Percentiles rank a stretch among this genome's conserved stretches.
Conservation (phyloP, 352 stramenopile species). For the Globisporangium splendens region DNA sequence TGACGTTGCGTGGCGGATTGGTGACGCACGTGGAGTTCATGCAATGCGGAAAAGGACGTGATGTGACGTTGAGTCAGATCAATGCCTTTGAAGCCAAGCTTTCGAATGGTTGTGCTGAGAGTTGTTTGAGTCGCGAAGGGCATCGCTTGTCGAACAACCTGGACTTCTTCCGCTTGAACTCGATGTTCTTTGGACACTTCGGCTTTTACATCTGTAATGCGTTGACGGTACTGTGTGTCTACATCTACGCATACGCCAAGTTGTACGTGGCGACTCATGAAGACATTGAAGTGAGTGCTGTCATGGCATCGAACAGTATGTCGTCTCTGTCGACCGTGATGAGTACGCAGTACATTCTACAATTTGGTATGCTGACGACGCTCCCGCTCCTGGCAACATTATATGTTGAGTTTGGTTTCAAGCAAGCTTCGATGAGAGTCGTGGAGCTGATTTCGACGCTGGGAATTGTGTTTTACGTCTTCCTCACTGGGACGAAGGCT, state of each 20-base stretch:
- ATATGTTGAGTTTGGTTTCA: constrained; percentile 78
- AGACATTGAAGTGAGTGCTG: constrained; percentile 50
- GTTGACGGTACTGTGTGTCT: constrained; percentile 83
- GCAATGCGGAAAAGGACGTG: constrained; percentile 85
- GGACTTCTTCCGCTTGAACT: constrained; percentile 86
- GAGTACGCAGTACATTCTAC: constrained; percentile 85
- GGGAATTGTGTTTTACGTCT: constrained; percentile 86
- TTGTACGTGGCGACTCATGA: constrained; percentile 76
- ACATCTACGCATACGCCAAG: constrained; percentile 84
- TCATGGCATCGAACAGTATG: constrained; percentile 58
- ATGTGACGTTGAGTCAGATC: constrained; percentile 87
- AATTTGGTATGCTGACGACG: constrained; percentile 84
- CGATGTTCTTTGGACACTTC: constrained; percentile 87
- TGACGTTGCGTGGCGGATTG: constrained; percentile 71
- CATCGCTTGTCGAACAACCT: constrained; percentile 74
- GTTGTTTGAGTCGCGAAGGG: constrained; percentile 75
- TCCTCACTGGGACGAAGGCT: constrained; percentile 82
- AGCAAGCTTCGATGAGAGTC: constrained; percentile 69
- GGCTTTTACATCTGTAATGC: constrained; percentile 89
- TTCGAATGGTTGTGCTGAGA: constrained; percentile 80
- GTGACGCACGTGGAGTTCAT: constrained; percentile 87
- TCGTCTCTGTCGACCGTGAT: constrained; percentile 71
- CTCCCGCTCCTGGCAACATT: constrained; percentile 75
- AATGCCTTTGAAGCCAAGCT: constrained; percentile 88
- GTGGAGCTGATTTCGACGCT: constrained; percentile 74